A percentile compares a stretch with the other conserved stretches of the same genome.
phyloP scores from a whole-genome alignment of 208 protist genomes.

The Crithidia mellificae region DNA sequence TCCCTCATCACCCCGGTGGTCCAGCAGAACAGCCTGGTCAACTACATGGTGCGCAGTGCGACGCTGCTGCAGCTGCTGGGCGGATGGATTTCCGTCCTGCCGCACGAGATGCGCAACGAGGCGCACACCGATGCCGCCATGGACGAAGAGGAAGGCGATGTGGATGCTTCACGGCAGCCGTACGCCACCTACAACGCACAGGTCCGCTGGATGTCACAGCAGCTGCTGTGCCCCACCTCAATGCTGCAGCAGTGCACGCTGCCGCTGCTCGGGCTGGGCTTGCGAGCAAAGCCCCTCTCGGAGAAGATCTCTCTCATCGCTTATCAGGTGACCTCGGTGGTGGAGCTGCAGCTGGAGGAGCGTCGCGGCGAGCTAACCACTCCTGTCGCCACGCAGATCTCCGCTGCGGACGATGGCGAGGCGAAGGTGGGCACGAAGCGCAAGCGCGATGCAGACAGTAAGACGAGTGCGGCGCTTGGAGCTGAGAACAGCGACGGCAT shows the following conservation, averaged over 20 bases:
- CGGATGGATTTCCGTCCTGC: slow-evolving; percentile 68
- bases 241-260: slow-evolving; percentile 36
- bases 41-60: slow-evolving; percentile 86
- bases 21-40: slow-evolving; percentile 55
- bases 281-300: slow-evolving; percentile 49
- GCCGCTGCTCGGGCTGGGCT: slow-evolving; percentile 54
- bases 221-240: slow-evolving; percentile 25
- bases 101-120: slow-evolving; percentile 21
- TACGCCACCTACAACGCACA: slow-evolving; percentile 26
- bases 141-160: background rate
- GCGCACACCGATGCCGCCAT: no score
- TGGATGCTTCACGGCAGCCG: background rate
- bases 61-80: slow-evolving; percentile 84
- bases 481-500: slow-evolving; percentile 7
- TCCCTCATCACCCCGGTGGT: slow-evolving; percentile 58
- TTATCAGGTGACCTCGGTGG: slow-evolving; percentile 52
- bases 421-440: slow-evolving; percentile 24
- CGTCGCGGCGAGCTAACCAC: slow-evolving; percentile 42
- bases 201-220: slow-evolving; percentile 44
- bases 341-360: slow-evolving; percentile 77
- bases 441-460: background rate
- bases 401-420: background rate
- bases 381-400: background rate
- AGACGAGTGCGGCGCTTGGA: background rate
- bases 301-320: slow-evolving; percentile 61